Conservation (phyloP, 2,329 filamentous ascomycete species). For the Macrophomina phaseolina region DNA sequence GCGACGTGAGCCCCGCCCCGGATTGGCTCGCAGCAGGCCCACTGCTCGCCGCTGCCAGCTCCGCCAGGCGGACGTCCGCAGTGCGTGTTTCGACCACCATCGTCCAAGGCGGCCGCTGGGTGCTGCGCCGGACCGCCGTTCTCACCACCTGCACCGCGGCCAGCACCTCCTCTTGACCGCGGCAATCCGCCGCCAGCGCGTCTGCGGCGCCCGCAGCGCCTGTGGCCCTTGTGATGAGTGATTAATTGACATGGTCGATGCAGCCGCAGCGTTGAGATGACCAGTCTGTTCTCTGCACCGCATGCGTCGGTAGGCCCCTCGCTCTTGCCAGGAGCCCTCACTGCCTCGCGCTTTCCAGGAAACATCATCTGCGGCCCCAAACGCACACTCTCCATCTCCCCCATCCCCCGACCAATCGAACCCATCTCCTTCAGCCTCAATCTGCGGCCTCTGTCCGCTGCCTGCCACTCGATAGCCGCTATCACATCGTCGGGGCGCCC, state of each 20-base stretch:
- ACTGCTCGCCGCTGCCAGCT: background rate
- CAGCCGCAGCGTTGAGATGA: slow-evolving; percentile 21
- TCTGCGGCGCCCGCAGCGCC: background rate
- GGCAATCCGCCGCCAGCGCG: slow-evolving; percentile 2
- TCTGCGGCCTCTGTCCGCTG: slow-evolving; percentile 18
- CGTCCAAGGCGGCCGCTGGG: background rate
- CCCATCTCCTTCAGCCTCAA: slow-evolving; percentile 13
- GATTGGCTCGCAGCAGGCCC: background rate
- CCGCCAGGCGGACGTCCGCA: slow-evolving; percentile 12
- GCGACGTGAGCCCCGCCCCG: slow-evolving; percentile 8
- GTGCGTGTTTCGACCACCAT: slow-evolving; percentile 3
- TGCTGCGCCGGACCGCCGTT: slow-evolving; percentile 3
- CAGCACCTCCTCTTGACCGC: background rate
- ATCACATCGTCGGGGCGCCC: slow-evolving; percentile 16
- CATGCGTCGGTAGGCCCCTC: slow-evolving; percentile 12
- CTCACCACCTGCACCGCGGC: too few relatives aligned
- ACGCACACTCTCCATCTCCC: slow-evolving; percentile 9
- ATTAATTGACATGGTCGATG: slow-evolving; percentile 25
- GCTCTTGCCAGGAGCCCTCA: slow-evolving; percentile 1
- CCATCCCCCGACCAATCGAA: slow-evolving; percentile 15
- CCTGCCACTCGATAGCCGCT: slow-evolving; percentile 22
- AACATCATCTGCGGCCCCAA: slow-evolving; percentile 12
- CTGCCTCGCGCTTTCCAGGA: slow-evolving; percentile 25
- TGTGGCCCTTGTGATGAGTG: slow-evolving; percentile 2
- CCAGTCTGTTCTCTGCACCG: slow-evolving; percentile 18